Conservation (phyloP, 2,329 filamentous ascomycete genomes). For the Chaetomiaceae sp. region DNA sequence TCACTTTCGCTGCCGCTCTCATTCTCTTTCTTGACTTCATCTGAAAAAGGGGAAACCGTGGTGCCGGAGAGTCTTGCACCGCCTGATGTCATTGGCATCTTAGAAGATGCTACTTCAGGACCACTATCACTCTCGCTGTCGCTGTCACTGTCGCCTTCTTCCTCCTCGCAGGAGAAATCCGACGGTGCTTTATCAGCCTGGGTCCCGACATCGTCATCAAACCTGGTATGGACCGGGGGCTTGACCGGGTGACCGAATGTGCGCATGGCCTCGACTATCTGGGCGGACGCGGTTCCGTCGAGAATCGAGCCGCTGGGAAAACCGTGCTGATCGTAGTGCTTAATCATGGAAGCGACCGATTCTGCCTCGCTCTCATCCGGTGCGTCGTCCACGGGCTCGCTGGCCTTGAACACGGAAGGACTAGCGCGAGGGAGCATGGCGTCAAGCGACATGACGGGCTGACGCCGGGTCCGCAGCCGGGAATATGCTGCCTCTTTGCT, state of each 20-base stretch:
- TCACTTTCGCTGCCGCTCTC: slow-evolving; percentile 17
- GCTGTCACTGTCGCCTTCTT: neutral
- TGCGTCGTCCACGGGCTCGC: slow-evolving; percentile 20
- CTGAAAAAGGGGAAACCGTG: too few relatives aligned
- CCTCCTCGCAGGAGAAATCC: neutral
- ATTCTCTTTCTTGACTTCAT: slow-evolving; percentile 15
- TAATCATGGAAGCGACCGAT: slow-evolving; percentile 28
- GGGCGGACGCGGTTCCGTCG: slow-evolving; percentile 33
- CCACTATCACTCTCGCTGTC: slow-evolving; percentile 18
- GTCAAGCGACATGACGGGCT: neutral
- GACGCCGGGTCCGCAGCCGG: slow-evolving; percentile 2
- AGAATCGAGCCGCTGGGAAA: slow-evolving; percentile 39
- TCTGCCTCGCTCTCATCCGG: slow-evolving; percentile 29
- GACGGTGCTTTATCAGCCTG: neutral
- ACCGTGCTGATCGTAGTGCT: slow-evolving; percentile 36
- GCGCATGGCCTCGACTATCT: slow-evolving; percentile 34
- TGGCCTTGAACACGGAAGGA: slow-evolving; percentile 3
- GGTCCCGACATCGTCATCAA: slow-evolving; percentile 17
- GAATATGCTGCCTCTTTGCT: slow-evolving; percentile 39
- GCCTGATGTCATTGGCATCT: neutral
- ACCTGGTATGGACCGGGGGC: slow-evolving; percentile 27
- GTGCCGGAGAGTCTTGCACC: neutral
- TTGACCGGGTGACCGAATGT: slow-evolving; percentile 29
- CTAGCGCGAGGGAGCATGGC: slow-evolving; percentile 2
- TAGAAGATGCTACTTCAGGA: slow-evolving; percentile 25